Evolutionary conservation across 169 alveolate species (phyloP), one percentile per base, ranked within the genome.

Genomic region (Plasmodium chabaudi): DNA sequence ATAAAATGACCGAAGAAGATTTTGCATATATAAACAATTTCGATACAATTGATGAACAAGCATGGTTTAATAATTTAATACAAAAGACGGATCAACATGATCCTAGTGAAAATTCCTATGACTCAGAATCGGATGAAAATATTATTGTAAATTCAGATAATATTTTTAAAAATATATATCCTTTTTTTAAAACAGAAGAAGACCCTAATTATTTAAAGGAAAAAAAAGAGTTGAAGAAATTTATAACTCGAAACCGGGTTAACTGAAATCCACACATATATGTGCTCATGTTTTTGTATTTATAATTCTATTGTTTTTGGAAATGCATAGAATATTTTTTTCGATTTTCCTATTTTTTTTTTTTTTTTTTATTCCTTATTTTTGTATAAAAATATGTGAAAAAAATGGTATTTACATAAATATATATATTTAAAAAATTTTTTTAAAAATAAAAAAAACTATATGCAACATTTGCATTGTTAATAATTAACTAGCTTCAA

Each of bases 161-260:
- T n/a, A 82, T 82, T 23, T 82, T 82, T 53, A 82, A 82, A 56
- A 82, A 65, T 67, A 82, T 82, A 44, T 82, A 82, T 17, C 90
- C 90, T 17, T 82, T 82, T 61, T 82, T 82, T 56, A 82, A 82
- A 67, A 67, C 82, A 9, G 84, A 82, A 17, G 90, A 82, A 44
- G 90, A 82, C 51, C 64, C 70, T 1, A 67, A 19, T 27, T 82
- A 67, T 82, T 9, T 53, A 9, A 34, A 5, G 9, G 57, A 82
- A 53, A 82, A 82, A 67, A 82, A 67, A 23, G 64, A 82, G 51
- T 49, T 82, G 21, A 21, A 55, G 19, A 67, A 55, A 82, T n/a
- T 63, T 49, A 46, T 59, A 27, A 77, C 23, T 9, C 10, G 64
- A 25, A 65, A 49, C 60, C 51, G 68, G 12, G 23, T 17, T 60